phyloP scores from a whole-genome alignment of 2,329 filamentous ascomycete genomes.

The Apiospora pterosperma region DNA sequence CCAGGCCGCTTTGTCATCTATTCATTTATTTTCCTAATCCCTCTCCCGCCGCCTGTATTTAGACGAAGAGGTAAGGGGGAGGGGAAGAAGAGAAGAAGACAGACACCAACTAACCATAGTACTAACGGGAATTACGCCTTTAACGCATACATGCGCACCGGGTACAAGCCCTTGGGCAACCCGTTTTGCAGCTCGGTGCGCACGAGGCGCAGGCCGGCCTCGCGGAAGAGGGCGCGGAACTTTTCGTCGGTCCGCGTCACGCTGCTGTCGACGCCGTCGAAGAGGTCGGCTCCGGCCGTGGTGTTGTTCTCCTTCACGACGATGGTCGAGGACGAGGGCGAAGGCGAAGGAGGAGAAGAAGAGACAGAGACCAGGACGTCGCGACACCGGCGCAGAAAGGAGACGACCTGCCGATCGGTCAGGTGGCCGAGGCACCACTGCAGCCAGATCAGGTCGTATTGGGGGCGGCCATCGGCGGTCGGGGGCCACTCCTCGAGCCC shows the following conservation, averaged over 20 bases:
- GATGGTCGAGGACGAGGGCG: constrained; percentile 52
- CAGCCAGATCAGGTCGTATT: constrained; percentile 81
- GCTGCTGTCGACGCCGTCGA: constrained; percentile 71
- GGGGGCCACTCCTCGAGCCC: constrained; percentile 70
- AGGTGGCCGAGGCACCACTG: constrained; percentile 90
- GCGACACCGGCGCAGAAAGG: constrained; percentile 62
- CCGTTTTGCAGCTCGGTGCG: constrained; percentile 66
- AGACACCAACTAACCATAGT: not conserved
- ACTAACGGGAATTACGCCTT: constrained; percentile 47
- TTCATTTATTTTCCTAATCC: too few relatives aligned
- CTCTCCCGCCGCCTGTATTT: too few relatives aligned
- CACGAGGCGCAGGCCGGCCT: constrained; percentile 65
- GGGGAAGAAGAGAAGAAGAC: too few relatives aligned
- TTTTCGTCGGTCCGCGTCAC: constrained; percentile 73
- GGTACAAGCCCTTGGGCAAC: constrained; percentile 54
- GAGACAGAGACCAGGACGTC: constrained; percentile 29
- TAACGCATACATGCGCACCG: constrained; percentile 76
- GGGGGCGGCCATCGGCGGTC: constrained; percentile 28
- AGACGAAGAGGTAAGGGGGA: too few relatives aligned
- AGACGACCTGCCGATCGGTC: constrained; percentile 67
- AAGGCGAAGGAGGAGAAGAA: too few relatives aligned
- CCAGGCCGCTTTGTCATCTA: too few relatives aligned
- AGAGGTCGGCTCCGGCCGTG: constrained; percentile 59
- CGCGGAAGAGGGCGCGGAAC: constrained; percentile 65
- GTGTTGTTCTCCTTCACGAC: constrained; percentile 80